A percentile compares a stretch with the other conserved stretches of the same genome.
Conservation (phyloP, 306 rosid genomes). For the Hippophae tibetana region DNA sequence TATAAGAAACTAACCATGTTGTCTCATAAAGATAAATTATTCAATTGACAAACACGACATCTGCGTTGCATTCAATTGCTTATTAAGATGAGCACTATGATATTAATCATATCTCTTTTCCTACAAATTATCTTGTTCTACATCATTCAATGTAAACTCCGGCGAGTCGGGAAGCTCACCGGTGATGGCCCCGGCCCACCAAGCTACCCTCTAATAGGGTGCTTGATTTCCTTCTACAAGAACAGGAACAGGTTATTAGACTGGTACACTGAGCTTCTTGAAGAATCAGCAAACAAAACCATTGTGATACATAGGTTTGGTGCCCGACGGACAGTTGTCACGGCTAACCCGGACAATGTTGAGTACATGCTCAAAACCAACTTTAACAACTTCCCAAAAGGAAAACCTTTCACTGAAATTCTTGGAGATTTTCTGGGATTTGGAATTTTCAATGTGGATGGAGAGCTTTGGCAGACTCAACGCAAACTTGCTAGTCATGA, state of each 20-base stretch:
- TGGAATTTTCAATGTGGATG: slow-evolving; percentile 81
- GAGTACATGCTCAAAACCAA: slow-evolving; percentile 77
- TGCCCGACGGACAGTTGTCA: slow-evolving; percentile 52
- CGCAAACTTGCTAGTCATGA: slow-evolving; percentile 64
- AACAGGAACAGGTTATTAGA: slow-evolving; percentile 49
- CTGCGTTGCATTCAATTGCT: not conserved
- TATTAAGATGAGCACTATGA: no score
- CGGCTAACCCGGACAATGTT: slow-evolving; percentile 59
- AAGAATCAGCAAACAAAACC: slow-evolving; percentile 49
- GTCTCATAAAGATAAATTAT: not conserved
- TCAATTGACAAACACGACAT: not conserved
- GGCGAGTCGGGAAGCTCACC: slow-evolving; percentile 14
- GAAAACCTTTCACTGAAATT: slow-evolving; percentile 70
- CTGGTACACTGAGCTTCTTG: slow-evolving; percentile 69
- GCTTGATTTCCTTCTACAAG: slow-evolving; percentile 57
- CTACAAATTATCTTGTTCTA: no score
- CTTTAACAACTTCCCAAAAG: slow-evolving; percentile 81
- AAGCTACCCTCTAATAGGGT: slow-evolving; percentile 58
- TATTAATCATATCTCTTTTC: no score
- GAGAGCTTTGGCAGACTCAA: slow-evolving; percentile 55
- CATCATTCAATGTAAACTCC: slow-evolving; percentile 7
- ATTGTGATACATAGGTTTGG: slow-evolving; percentile 57
- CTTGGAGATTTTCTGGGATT: slow-evolving; percentile 73
- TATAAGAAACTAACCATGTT: not conserved
- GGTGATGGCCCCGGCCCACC: slow-evolving; percentile 33